Evolutionary conservation across 2,329 filamentous ascomycete genomes (phyloP).

Genomic region (Alternaria panax): DNA sequence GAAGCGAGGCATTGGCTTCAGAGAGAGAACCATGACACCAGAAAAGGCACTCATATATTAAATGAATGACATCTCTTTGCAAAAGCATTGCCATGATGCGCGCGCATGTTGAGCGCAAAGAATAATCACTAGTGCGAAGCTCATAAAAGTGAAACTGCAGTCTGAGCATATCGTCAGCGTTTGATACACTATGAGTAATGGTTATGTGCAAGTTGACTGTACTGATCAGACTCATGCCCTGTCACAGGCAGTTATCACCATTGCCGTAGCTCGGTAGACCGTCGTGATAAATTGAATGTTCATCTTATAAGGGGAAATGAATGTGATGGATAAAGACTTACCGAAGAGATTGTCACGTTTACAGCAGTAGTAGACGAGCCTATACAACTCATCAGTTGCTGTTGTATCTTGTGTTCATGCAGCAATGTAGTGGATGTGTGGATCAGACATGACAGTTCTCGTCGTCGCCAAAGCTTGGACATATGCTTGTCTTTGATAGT

Average conservation of each 20-base stretch:
- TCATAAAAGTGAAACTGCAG: background rate
- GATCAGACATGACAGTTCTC: constrained; percentile 50
- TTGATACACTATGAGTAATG: background rate
- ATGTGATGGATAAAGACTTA: background rate
- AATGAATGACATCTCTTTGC: background rate
- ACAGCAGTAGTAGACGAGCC: background rate
- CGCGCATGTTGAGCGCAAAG: background rate
- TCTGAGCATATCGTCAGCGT: constrained; percentile 16
- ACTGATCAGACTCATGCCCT: constrained; percentile 61
- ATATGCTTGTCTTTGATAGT: constrained; percentile 93
- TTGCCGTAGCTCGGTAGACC: constrained; percentile 83
- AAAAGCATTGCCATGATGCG: background rate
- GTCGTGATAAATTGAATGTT: constrained; percentile 72
- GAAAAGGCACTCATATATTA: background rate
- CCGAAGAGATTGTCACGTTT: background rate
- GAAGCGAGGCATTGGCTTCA: background rate
- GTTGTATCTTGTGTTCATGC: background rate
- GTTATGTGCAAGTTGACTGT: background rate
- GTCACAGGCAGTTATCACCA: constrained; percentile 84
- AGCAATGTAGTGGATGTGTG: constrained; percentile 10
- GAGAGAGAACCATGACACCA: background rate
- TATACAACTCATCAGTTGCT: constrained; percentile 18
- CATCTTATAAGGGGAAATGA: constrained; percentile 40
- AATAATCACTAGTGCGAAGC: background rate
- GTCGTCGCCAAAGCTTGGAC: constrained; percentile 76